These are phyloP conservation scores for Erodium texanum DNA, from an alignment of 441 rosid species.

Conservation along the genomic window DNA sequence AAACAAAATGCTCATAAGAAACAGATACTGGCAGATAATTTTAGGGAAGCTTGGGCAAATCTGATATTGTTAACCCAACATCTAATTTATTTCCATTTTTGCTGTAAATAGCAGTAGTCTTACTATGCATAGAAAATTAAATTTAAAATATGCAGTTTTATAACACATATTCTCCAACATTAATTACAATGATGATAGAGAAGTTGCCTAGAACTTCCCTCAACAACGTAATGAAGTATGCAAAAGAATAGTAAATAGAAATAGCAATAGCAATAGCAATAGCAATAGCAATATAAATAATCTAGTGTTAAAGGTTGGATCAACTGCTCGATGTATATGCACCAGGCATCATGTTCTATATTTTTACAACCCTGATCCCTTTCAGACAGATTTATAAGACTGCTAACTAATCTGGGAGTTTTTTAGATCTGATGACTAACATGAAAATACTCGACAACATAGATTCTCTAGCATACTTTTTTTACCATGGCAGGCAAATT, in stretches of 20 bases:
- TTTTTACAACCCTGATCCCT: no score
- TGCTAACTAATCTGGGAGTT: background rate
- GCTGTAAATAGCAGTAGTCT: background rate
- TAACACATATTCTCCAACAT: no score
- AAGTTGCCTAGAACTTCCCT: no score
- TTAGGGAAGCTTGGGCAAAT: background rate
- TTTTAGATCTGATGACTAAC: background rate
- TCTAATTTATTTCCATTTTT: background rate
- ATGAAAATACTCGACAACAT: no score
- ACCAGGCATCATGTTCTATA: no score
- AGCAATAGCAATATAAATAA: background rate
- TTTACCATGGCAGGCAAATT: no score
- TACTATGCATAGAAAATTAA: background rate
- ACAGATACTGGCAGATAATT: background rate
- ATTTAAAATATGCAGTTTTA: no score
- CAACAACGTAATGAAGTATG: background rate
- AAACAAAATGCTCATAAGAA: slow-evolving; percentile 9
- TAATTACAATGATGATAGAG: no score
- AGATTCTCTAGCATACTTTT: no score
- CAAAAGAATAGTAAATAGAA: no score
- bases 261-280: no score
- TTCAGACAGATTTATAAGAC: background rate
- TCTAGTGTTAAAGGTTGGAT: background rate
- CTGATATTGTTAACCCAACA: background rate
- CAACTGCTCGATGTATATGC: background rate